Base-by-base conservation (phyloP, 805 yeast species). In the Nakazawaea ambrosiae region DNA sequence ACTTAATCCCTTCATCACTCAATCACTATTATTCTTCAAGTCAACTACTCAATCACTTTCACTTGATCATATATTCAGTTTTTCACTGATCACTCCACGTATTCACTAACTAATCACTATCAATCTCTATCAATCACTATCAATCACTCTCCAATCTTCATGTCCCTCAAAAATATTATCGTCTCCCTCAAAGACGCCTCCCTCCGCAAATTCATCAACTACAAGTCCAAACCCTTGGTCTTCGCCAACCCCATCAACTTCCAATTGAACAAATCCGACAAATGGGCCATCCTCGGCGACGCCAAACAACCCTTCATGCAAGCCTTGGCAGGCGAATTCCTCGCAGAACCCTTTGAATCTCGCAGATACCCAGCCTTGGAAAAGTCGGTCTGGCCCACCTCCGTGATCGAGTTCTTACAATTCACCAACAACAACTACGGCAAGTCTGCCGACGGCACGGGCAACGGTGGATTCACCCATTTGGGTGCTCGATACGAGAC, bases 401-500 rank as follows among this genome's bases (percentile, higher is more conserved):
- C 68, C 31, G 73, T 58, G 14, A 47, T 60, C 31, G 68, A 66
- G 14, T 39, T 67, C 6, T 54, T 69, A 8, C 54, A 58, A 50
- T 55, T 60, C 54, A 45, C 64, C 49, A 47, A 53, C 53, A 50
- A 56, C 44, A 41, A 58, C 36, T 49, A 56, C 52, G 58, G 65
- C 48, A 45, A 54, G 40, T 20, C 47, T 50, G 31, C 31, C 27
- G 45, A 16, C 41, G 64, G 52, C 35, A 58, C 58, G 43, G 63
- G 49, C 50, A 61, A 57, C 55, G 74, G 74, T 51, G 68, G 57
- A 6, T 68, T 50, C 12, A 84, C 88, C 0, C 95, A 89, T 62
- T 49, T 90, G 25, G 79, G 95, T 36, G 96, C 97, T 1, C 60
- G 98, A 36, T 90, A 86, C 53, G 98, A 90, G 58, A 76, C 75